phyloP scores from a whole-genome alignment of 2,329 filamentous ascomycete species.

The Aplosporella prunicola region DNA sequence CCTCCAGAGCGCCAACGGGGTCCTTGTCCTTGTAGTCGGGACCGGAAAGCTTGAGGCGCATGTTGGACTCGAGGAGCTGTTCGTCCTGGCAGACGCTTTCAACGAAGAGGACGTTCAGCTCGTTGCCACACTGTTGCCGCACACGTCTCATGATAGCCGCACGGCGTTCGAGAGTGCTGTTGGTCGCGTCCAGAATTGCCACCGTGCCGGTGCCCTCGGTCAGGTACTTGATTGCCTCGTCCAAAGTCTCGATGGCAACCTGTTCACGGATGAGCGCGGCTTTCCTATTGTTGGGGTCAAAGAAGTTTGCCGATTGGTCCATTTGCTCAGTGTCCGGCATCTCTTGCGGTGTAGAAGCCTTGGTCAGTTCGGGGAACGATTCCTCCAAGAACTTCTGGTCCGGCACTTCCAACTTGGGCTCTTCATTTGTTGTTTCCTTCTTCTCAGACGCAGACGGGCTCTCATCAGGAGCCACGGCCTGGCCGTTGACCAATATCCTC shows the following conservation, averaged over 20 bases:
- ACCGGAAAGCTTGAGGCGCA: conserved; percentile 90
- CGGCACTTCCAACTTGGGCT: conserved; percentile 15
- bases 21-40: conserved; percentile 96
- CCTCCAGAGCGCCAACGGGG: conserved; percentile 68
- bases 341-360: conserved; percentile 14
- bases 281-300: conserved; percentile 77
- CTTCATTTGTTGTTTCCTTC: conserved; percentile 11
- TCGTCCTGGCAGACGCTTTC: conserved; percentile 88
- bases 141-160: conserved; percentile 78
- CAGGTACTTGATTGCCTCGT: conserved; percentile 87
- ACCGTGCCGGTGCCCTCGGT: conserved; percentile 74
- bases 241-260: conserved; percentile 81
- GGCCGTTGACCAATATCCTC: conserved; percentile 51
- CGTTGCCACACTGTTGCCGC: conserved; percentile 69
- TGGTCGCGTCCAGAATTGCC: conserved; percentile 93
- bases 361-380: conserved; percentile 24
- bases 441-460: conserved; percentile 23
- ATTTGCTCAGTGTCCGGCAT: conserved; percentile 43
- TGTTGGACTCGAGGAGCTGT: conserved; percentile 81
- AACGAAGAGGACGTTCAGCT: conserved; percentile 84
- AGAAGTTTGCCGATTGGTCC: conserved; percentile 88
- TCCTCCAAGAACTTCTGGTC: conserved; percentile 20
- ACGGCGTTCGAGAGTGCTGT: conserved; percentile 81
- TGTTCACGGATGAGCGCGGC: conserved; percentile 81
- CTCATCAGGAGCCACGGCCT: conserved; percentile 31